phyloP scores from a whole-genome alignment of 78 protist genomes.

The Guillardia theta region DNA sequence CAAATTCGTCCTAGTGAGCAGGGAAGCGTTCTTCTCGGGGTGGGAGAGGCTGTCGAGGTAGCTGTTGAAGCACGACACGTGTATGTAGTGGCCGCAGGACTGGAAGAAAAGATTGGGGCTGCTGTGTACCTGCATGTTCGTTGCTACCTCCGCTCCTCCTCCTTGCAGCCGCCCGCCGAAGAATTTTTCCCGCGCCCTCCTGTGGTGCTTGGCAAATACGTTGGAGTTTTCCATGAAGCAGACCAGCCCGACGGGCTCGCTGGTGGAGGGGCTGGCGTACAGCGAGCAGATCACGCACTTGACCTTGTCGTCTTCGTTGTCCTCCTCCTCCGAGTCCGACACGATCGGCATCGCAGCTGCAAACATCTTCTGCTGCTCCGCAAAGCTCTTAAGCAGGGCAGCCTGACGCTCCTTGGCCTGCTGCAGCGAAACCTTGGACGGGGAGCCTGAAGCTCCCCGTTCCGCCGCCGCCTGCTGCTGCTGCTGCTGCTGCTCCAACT shows the following conservation, averaged over 20 bases:
- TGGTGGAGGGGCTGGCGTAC: neutral
- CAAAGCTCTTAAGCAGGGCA: neutral
- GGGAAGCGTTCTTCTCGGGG: neutral
- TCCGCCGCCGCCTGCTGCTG: neutral
- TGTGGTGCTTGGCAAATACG: no score
- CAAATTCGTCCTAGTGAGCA: no score
- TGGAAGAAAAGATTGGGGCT: neutral
- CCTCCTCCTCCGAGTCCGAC: neutral
- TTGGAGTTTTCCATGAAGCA: neutral
- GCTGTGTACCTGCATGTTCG: neutral
- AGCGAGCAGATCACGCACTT: neutral
- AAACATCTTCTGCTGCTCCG: conserved; percentile 1
- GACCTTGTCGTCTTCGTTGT: neutral
- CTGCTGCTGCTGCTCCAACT: neutral
- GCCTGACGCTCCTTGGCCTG: neutral
- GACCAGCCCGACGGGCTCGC: conserved; percentile 4
- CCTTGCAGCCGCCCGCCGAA: neutral
- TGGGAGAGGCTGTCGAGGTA: neutral
- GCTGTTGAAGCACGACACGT: neutral
- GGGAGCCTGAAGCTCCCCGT: no score
- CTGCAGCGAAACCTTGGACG: neutral
- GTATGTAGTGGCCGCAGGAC: conserved; percentile 19
- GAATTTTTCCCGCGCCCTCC: no score
- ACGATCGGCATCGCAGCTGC: neutral
- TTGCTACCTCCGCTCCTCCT: neutral